Evolutionary conservation across 2,329 filamentous ascomycete genomes (phyloP), one percentile per base, ranked within the genome.

Genomic region (Chaetomiaceae sp.): DNA sequence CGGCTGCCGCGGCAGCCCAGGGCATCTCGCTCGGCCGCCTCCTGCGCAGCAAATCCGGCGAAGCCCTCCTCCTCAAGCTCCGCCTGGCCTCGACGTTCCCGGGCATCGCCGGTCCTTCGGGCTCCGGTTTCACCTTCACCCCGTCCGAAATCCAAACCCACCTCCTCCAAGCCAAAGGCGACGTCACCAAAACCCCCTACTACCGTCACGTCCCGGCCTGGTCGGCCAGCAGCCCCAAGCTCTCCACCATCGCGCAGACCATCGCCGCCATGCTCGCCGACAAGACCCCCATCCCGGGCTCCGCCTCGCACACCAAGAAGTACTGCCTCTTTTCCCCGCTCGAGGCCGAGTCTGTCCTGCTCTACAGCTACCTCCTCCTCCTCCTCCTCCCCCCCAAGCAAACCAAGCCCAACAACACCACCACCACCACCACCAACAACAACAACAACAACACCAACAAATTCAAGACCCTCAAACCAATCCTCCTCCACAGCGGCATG

Each of bases 71-170:
- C n/a, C 44, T 51, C 44, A 51, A 54, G 20, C 58, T 62, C 27
- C 60, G 58, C 2, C 53, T 62, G 1, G 57, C 58, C 3, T 56
- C 58, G 10, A 61, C 48, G 40, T 62, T 62, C 55, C 60, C 60
- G 0, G 49, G 49, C 37, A 57, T 60, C 21, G 50, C 55, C 18
- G 32, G 20, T 13, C 5, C 48, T 36, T 9, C 40, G 18, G 44
- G n/a, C 18, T 21, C 42, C 18, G 3, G n/a, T 21, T 58, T 61
- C 47, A 48, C 33, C 23, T 62, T 61, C 41, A 51, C 49, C 20
- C 8, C 29, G 8, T 4, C 45, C 40, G 60, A 61, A 36, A 16
- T 58, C 14, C 10, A 11, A 18, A 4, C 20, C 13, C 20, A 51
- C n/a, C 51, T 60, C 16, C 1, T 36, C 18, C 9, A 18, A 11